These are phyloP conservation scores for Draba incana DNA, from an alignment of 345 rosid genomes.

Conservation along the genomic window DNA sequence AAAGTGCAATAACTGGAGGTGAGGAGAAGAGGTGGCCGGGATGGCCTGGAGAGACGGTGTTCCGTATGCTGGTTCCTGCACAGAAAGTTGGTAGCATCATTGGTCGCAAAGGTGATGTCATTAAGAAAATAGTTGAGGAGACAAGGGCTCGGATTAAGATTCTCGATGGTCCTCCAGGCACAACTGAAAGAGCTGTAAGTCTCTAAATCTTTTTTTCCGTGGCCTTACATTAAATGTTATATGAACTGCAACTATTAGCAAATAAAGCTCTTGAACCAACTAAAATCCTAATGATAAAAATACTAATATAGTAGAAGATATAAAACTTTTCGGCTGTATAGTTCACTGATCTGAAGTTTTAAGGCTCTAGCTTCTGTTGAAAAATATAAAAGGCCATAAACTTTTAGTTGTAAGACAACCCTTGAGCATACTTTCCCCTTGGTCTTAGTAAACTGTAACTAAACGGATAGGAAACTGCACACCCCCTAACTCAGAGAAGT, in stretches of 20 bases:
- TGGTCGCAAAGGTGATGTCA: slow-evolving; percentile 97
- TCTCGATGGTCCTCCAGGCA: slow-evolving; percentile 99
- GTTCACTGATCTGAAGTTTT: slow-evolving; percentile 1
- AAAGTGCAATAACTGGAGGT: slow-evolving; percentile 43
- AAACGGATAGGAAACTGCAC: slow-evolving; percentile 30
- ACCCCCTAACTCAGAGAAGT: slow-evolving; percentile 18
- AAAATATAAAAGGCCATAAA: slow-evolving; percentile 1
- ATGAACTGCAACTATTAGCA: slow-evolving; percentile 23
- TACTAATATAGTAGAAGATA: slow-evolving; percentile 17
- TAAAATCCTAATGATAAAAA: slow-evolving; percentile 9
- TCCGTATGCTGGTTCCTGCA: slow-evolving; percentile 97
- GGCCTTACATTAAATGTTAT: slow-evolving; percentile 22
- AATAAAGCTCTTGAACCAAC: slow-evolving; percentile 12
- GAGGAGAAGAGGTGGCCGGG: slow-evolving; percentile 99
- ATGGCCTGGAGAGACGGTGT: slow-evolving; percentile 99
- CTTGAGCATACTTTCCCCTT: background rate
- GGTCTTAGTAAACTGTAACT: slow-evolving; percentile 18
- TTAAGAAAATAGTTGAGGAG: slow-evolving; percentile 97
- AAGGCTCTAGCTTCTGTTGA: slow-evolving; percentile 20
- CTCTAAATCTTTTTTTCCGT: slow-evolving; percentile 22
- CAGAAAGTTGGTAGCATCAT: slow-evolving; percentile 98
- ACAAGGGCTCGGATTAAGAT: slow-evolving; percentile 97
- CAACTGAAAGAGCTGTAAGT: slow-evolving; percentile 99
- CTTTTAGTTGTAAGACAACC: background rate
- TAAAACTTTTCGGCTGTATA: slow-evolving; percentile 1